Base-by-base conservation (phyloP, 352 stramenopile species). In the Phytopythium aichiense region DNA sequence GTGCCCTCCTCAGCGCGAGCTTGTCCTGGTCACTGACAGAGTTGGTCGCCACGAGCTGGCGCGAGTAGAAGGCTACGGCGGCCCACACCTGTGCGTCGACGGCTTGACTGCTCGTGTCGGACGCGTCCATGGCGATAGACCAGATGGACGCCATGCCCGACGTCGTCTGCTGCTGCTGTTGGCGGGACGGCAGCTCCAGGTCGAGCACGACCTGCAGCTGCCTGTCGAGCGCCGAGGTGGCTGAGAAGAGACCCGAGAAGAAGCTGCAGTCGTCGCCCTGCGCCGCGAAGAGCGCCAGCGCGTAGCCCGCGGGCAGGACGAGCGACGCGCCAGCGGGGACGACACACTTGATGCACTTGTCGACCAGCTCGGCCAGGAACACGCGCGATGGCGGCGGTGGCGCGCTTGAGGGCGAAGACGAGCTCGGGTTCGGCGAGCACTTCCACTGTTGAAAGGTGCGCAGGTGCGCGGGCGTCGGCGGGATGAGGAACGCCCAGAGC, bases 291-390 rank as follows among this genome's bases (percentile, higher is more conserved):
- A 90, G 52, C n/a, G 85, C 85, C 58, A 79, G 84, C 13, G 91
- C 75, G 81, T 81, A 94, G 4, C 85, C 84, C 23, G 81, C 69
- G 0, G 87, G 87, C 0, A 95, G 56, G 7, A 91, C 51, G 9
- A 95, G 43, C 20, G 80, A 79, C 52, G 72, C 72, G 0, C 67
- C 68, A n/a, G 69, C 63, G 65, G 54, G 66, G 23, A 95, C 70
- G 12, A 76, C 71, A 58, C 72, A 84, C 55, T 88, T 89, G 65
- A 84, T 90, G 65, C 87, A 95, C 11, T 83, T 79, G 43, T 89
- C 79, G 42, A 90, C 76, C 38, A 69, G 74, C 45, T 94, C 81
- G 0, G 69, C 74, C 31, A 95, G 73, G 66, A 93, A 92, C 23
- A 77, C 61, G 18, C 67, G 67, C 5, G 73, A 68, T 12, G 70